phyloP scores from a whole-genome alignment of 345 rosid genomes.

The Passiflora organensis region DNA sequence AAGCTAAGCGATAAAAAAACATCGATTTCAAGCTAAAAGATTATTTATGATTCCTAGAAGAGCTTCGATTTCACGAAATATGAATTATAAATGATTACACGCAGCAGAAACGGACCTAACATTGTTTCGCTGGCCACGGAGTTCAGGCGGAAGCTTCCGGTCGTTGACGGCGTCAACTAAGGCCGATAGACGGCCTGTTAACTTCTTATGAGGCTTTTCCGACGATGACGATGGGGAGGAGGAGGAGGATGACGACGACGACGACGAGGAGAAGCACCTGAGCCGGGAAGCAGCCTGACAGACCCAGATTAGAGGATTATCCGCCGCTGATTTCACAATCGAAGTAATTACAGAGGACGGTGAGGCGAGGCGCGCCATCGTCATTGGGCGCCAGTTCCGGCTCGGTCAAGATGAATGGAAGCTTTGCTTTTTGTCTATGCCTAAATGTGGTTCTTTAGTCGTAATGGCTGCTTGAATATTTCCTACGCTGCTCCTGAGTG shows the following conservation, averaged over 20 bases:
- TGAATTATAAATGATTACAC: background rate
- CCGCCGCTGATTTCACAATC: background rate
- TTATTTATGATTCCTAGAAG: no score
- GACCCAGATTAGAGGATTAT: background rate
- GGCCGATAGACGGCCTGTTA: constrained; percentile 41
- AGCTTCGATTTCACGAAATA: no score
- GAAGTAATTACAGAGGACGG: background rate
- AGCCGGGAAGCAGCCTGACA: no score
- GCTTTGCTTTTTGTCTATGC: no score
- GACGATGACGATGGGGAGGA: background rate
- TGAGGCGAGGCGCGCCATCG: background rate
- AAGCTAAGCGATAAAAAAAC: no score
- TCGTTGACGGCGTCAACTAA: constrained; percentile 72
- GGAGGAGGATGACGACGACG: background rate
- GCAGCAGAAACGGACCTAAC: constrained; percentile 39
- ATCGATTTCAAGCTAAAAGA: no score
- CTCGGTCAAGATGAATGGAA: no score
- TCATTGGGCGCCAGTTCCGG: no score
- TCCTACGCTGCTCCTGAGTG: no score
- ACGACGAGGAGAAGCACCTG: background rate
- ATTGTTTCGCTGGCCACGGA: constrained; percentile 73
- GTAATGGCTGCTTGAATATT: no score
- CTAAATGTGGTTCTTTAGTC: no score
- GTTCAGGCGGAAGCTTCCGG: constrained; percentile 82
- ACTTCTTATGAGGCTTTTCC: background rate